Evolutionary conservation across 2,329 filamentous ascomycete genomes (phyloP), one percentile per base, ranked within the genome.

Genomic region (Pezicula neosporulosa): DNA sequence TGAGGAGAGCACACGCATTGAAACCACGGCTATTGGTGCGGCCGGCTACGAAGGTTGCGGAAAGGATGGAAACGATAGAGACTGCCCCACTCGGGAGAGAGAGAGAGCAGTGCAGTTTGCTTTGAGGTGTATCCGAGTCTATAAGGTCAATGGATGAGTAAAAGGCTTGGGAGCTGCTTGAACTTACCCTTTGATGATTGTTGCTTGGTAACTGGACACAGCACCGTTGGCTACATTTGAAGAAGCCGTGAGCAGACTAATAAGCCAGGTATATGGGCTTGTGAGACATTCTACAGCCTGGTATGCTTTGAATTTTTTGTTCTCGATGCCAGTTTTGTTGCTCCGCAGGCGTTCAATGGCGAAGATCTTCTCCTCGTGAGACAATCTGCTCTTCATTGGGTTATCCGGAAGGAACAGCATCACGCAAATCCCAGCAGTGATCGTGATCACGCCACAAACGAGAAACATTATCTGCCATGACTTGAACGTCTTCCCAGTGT

Each of bases 381-480:
- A 65, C 38, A 74, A 64, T 13, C 66, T 62, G 15, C 65, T 66
- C 2, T 63, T 68, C 60, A 73, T 70, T 1, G 69, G 71, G 45
- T 71, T 72, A 47, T 73, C 68, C 0, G 71, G 72, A 18, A 75
- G 61, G 52, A 72, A 65, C 27, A 70, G 51, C 24, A 70, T 50
- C 28, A 73, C 67, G 44, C 65, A 44, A 65, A 71, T 61, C 7
- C 70, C 72, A 16, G 68, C 58, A n/a, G 60, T 50, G 44, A 71
- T 66, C 15, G 72, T 75, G 30, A 75, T 57, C 1, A 74, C 58
- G 0, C 75, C 74, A 51, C 75, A 70, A 9, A 73, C 63, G 2
- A 77, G 60, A 54, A 77, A 75, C 68, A 77, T 71, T 45, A 79
- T 80, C 57, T 79, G 76, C 77, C 77, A 81, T 42, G 72, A 67